phyloP scores from a whole-genome alignment of 176 grass and related monocot species.

The Phoenix roebelenii region DNA sequence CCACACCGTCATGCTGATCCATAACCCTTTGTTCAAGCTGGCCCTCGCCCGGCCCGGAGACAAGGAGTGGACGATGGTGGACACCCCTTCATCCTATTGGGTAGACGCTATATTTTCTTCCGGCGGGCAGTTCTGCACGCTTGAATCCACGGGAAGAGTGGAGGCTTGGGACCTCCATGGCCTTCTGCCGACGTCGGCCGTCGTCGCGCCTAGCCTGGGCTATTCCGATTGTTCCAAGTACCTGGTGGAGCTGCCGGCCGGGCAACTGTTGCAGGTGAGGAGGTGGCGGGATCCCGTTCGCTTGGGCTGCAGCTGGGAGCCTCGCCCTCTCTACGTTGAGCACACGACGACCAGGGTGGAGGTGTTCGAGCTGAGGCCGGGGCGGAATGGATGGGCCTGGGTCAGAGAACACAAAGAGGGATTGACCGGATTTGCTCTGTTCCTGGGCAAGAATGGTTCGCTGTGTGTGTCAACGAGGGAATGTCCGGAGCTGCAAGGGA shows the following conservation, averaged over 20 bases:
- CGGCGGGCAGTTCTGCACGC: conserved; percentile 14
- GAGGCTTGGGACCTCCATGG: conserved; percentile 18
- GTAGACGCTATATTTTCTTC: conserved; percentile 25
- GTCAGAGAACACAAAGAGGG: neutral
- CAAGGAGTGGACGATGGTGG: conserved; percentile 23
- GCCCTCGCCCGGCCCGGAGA: conserved; percentile 28
- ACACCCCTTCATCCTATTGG: conserved; percentile 29
- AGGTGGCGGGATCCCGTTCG: conserved; percentile 11
- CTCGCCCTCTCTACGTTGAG: conserved; percentile 30
- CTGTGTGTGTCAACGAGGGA: conserved; percentile 15
- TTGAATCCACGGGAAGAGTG: conserved; percentile 31
- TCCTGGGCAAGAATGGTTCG: conserved; percentile 48
- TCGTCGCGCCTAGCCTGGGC: conserved; percentile 28
- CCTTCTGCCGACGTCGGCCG: neutral
- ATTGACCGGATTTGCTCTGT: conserved; percentile 25
- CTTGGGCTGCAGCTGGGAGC: conserved; percentile 34
- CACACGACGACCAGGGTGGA: conserved; percentile 31
- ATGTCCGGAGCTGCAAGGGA: conserved; percentile 8
- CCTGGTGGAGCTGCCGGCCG: conserved; percentile 50
- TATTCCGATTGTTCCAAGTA: conserved; percentile 22
- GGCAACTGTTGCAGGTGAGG: conserved; percentile 34
- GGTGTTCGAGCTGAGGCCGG: conserved; percentile 21
- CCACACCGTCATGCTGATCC: conserved; percentile 46
- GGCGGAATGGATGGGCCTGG: conserved; percentile 5
- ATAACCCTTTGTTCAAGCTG: conserved; percentile 32